Conservation (phyloP, 2,329 filamentous ascomycete genomes). For the Byssothecium circinans region DNA sequence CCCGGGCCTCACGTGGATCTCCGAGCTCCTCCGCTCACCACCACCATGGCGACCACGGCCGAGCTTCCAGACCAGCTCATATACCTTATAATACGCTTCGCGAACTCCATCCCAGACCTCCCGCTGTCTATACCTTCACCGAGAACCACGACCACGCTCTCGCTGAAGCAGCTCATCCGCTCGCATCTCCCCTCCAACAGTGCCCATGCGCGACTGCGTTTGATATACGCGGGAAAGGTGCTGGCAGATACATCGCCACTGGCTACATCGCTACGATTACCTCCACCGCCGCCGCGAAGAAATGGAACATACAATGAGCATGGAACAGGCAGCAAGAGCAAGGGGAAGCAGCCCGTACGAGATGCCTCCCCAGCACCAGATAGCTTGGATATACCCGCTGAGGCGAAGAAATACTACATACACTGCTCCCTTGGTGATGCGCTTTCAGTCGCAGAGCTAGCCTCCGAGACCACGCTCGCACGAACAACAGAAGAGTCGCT, state of each 20-base stretch:
- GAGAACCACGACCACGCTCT: constrained; percentile 68
- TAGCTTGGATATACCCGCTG: constrained; percentile 19
- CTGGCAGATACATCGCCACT: constrained; percentile 74
- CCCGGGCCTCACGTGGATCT: no score
- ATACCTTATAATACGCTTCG: constrained; percentile 87
- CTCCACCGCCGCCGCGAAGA: constrained; percentile 54
- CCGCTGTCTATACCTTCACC: constrained; percentile 74
- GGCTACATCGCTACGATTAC: constrained; percentile 66
- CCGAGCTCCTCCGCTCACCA: constrained; percentile 1
- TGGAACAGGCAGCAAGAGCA: constrained; percentile 50
- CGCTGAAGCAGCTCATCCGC: constrained; percentile 82
- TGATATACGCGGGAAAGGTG: constrained; percentile 88
- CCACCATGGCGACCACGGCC: constrained; percentile 30
- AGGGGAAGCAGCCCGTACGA: constrained; percentile 68
- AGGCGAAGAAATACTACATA: constrained; percentile 70
- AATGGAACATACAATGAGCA: constrained; percentile 26
- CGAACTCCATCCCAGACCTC: constrained; percentile 79
- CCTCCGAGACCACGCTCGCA: constrained; percentile 60
- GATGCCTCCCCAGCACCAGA: constrained; percentile 31
- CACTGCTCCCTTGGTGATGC: constrained; percentile 89
- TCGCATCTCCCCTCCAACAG: constrained; percentile 64
- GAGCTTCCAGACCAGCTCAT: constrained; percentile 51
- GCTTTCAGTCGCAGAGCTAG: constrained; percentile 69
- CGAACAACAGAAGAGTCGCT: constrained; percentile 44
- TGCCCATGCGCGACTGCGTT: constrained; percentile 72